phyloP scores from a whole-genome alignment of 495 filamentous ascomycete genomes.

The Xylaria longipes region DNA sequence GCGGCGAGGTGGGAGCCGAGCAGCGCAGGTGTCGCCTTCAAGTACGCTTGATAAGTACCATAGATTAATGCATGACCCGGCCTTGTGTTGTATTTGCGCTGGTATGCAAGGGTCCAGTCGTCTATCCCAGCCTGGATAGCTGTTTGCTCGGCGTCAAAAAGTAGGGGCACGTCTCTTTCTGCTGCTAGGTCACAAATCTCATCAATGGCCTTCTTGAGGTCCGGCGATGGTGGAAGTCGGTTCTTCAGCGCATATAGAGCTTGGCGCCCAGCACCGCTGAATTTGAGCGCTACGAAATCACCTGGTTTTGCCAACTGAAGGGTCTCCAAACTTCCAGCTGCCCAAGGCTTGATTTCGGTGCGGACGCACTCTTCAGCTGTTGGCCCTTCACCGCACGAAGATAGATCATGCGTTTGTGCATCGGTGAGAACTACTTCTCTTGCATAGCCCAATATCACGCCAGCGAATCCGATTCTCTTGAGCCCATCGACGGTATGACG shows the following conservation, averaged over 20 bases:
- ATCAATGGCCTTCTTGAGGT: conserved; percentile 72
- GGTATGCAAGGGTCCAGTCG: conserved; percentile 79
- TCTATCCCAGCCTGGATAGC: conserved; percentile 84
- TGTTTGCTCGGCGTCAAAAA: conserved; percentile 90
- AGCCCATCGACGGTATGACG: conserved; percentile 61
- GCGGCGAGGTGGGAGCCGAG: conserved; percentile 70
- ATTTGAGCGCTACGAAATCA: conserved; percentile 91
- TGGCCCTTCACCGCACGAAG: conserved; percentile 38
- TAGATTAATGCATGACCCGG: conserved; percentile 60
- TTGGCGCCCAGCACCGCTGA: conserved; percentile 87
- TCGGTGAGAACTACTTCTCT: conserved; percentile 71
- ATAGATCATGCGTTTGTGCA: conserved; percentile 50
- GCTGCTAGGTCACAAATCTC: conserved; percentile 78
- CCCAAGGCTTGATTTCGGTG: conserved; percentile 74
- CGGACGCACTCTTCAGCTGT: conserved; percentile 52
- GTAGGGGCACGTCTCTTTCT: conserved; percentile 71
- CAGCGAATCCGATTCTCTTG: conserved; percentile 71
- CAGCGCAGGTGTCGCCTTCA: conserved; percentile 70
- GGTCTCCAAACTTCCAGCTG: conserved; percentile 75
- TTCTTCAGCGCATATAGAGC: conserved; percentile 69
- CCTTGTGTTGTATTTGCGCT: conserved; percentile 75
- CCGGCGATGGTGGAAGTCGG: conserved; percentile 61
- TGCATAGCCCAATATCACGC: conserved; percentile 80
- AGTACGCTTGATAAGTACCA: conserved; percentile 82
- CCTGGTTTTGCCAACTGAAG: conserved; percentile 74